A percentile compares a stretch with the other conserved stretches of the same genome.
Evolutionary conservation across 805 yeast species (phyloP).

Genomic region (Candida broadrunensis): DNA sequence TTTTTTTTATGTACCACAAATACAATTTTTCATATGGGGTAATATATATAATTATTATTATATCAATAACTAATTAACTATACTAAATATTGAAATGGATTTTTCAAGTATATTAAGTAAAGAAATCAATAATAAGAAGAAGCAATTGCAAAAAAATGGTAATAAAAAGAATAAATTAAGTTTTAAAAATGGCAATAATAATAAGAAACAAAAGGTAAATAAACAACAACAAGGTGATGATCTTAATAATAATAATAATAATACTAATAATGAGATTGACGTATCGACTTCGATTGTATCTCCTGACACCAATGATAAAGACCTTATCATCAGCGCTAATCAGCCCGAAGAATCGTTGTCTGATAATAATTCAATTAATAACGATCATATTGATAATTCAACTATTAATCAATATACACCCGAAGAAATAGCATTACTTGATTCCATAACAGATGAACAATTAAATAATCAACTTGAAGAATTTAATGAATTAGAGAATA

Average conservation of each 20-base stretch:
- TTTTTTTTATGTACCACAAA: background rate
- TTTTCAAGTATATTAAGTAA: constrained; percentile 43
- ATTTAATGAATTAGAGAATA: constrained; percentile 11
- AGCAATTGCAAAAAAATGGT: constrained; percentile 11
- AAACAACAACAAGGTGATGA: constrained; percentile 4
- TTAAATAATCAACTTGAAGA: constrained; percentile 16
- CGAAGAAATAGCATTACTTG: constrained; percentile 3
- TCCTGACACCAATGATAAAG: background rate
- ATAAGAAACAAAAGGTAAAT: constrained; percentile 5
- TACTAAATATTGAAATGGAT: constrained; percentile 34
- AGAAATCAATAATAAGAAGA: constrained; percentile 48
- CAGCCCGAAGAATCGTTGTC: no score
- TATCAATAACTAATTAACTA: no score
- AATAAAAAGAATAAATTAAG: constrained; percentile 5
- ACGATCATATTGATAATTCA: no score
- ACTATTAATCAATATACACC: no score
- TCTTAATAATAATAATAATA: no score
- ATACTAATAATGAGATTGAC: constrained; percentile 2
- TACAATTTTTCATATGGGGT: background rate
- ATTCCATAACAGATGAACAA: constrained; percentile 21
- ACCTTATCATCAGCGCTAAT: no score
- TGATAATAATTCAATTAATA: no score
- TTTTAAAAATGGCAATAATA: background rate
- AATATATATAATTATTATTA: background rate
- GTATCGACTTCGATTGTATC: no score